These are phyloP conservation scores for Trichoderma afroharzianum DNA, from an alignment of 2,329 filamentous ascomycete genomes.

Conservation along the genomic window DNA sequence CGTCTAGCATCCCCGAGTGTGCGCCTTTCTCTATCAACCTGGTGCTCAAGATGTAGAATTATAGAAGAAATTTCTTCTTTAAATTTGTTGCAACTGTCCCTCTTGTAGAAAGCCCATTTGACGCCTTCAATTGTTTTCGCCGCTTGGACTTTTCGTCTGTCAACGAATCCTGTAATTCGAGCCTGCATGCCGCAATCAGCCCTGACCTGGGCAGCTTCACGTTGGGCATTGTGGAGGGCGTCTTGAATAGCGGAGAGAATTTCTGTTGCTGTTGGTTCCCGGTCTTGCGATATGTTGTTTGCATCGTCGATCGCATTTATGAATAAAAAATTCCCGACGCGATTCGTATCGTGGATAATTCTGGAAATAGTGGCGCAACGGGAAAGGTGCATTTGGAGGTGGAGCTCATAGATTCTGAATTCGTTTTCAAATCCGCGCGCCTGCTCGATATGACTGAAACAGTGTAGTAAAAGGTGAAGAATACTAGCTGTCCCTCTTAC, in stretches of 20 bases:
- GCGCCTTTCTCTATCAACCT: not conserved
- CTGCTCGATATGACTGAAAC: not conserved
- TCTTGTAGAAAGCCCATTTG: slow-evolving; percentile 11
- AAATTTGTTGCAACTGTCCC: not conserved
- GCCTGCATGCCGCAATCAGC: not conserved
- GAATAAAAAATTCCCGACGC: no score
- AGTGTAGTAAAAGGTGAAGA: not conserved
- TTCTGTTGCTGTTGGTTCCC: not conserved
- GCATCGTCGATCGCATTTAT: fast-evolving
- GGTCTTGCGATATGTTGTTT: not conserved
- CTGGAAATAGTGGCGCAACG: not conserved
- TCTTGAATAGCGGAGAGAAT: not conserved
- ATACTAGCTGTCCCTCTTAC: not conserved
- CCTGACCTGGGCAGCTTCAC: not conserved
- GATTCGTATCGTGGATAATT: not conserved
- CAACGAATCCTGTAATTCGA: not conserved
- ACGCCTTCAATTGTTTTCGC: not conserved
- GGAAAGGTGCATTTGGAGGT: not conserved
- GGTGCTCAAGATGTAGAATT: not conserved
- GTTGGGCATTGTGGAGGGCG: not conserved
- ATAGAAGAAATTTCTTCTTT: not conserved
- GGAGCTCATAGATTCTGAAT: not conserved
- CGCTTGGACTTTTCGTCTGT: not conserved
- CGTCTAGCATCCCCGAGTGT: no score
- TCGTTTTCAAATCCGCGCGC: not conserved